Conservation (phyloP, 2,329 filamentous ascomycete genomes). For the Aspergillus eucalypticola region DNA sequence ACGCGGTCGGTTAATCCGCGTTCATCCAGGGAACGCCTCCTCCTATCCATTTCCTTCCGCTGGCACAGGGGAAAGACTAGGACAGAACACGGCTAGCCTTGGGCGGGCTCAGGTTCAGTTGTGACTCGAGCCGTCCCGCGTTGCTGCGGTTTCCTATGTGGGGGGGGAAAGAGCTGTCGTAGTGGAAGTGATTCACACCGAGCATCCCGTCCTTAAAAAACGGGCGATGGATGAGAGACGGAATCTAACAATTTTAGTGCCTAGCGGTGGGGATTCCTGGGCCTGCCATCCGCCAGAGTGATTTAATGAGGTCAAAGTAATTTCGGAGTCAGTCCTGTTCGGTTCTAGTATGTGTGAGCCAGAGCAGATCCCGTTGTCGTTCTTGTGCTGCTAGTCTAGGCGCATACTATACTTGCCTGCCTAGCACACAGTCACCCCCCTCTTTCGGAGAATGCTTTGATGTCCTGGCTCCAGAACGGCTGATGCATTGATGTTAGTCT, state of each 20-base stretch:
- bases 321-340: neutral
- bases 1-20: neutral
- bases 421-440: too few relatives aligned
- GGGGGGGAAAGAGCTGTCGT: neutral
- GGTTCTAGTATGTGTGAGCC: neutral
- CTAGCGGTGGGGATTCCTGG: neutral
- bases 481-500: too few relatives aligned
- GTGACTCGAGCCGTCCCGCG: constrained; percentile 15
- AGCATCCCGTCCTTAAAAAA: constrained; percentile 6
- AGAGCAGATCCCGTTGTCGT: neutral
- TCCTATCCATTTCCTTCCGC: neutral
- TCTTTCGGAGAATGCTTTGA: too few relatives aligned
- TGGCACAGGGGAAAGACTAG: neutral
- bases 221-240: neutral
- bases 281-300: neutral
- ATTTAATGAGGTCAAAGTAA: neutral
- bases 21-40: neutral
- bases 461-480: too few relatives aligned
- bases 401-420: neutral
- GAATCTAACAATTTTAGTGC: constrained; percentile 2
- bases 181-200: neutral
- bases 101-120: neutral
- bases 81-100: neutral
- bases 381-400: neutral
- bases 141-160: constrained; percentile 12